Evolutionary conservation across 1,284 basidiomycete genomes (phyloP), one percentile per base, ranked within the genome.

Genomic region (Ganoderma meredithae): DNA sequence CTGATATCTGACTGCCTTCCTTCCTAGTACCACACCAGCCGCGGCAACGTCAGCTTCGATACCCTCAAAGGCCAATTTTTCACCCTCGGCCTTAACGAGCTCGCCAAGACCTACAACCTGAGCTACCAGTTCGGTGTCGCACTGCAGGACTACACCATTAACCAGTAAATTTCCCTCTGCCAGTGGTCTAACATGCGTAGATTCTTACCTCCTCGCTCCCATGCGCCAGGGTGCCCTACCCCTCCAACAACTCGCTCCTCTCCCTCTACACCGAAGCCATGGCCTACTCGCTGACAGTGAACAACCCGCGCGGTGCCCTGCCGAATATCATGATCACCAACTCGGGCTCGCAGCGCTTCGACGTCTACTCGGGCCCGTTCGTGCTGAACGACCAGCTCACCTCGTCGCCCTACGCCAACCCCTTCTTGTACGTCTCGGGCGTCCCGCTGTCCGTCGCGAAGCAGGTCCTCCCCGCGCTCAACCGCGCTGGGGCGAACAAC

Each of bases 371-470:
- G 1, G 94, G 93, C 1, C 71, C 86, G 2, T 95, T 95, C 80
- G 90, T 90, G 58, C 88, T 88, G 75, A 94, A 95, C 77, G 93
- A 95, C 77, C 89, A 94, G 76, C 84, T 94, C 31, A 92, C 91
- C 0, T 85, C 87, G 0, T 89, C 86, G 17, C 91, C 91, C 0
- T 94, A 90, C 75, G 72, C 79, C 0, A 86, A 93, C 74, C 65
- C 81, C 9, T 91, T 93, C 81, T 70, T 85, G n/a, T 92, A 84
- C 76, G 84, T 93, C 59, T 79, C 86, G 1, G 80, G 85, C 47
- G 81, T 92, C 53, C 76, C 83, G 0, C 79, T 85, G 4, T 76
- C 79, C 52, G 75, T 86, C 55, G 90, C 89, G 2, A 84, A 81
- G 19, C 77, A 84, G 70, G 85, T 92, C 0, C 76, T 92, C 5